Base-by-base conservation (phyloP, 164 flowering plant genomes). In the Hamamelis virginiana region DNA sequence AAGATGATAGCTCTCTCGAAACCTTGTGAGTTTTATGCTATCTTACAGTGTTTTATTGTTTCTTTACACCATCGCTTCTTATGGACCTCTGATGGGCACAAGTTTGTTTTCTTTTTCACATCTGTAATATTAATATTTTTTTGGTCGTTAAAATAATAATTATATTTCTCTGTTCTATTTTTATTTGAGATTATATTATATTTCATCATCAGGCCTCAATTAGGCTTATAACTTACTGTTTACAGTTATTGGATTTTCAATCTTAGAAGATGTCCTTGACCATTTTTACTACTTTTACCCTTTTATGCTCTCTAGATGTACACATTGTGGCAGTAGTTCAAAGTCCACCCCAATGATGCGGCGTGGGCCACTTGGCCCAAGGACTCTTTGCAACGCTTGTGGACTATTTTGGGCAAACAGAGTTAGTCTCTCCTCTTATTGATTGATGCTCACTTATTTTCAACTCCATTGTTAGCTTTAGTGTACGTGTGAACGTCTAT, bases 271-370 rank as follows among this genome's bases (percentile, higher is more conserved):
- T 11, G 14, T 47, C 22, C 23, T 41, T 60, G 13, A 26, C 16
- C 45, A 10, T 23, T 41, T 26, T 28, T 48, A n/a, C 44, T 63
- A 47, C 38, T 0, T 12, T 9, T 19, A 57, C n/a, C 25, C 5
- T 69, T 45, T 9, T 27, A 4, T 55, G 23, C 52, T 57, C 19
- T 72, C 25, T 59, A 85, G 87, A 33, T 87, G 91, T 67, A 67
- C 72, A 10, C 85, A 86, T 74, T 87, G 92, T 75, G 92, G 92
- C 27, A 83, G 66, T 21, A 77, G 80, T 69, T 87, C 92, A 38
- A 83, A 76, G 65, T 59, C 73, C n/a, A 87, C 92, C 6, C 91
- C 92, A 50, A 84, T 87, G 92, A 87, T 87, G 91, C 82, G 92
- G 57, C 85, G 87, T 64, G 92, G 92, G 51, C 92, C 92, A 9